Conservation (phyloP, 2,329 filamentous ascomycete genomes). For the Xylaria sp. region DNA sequence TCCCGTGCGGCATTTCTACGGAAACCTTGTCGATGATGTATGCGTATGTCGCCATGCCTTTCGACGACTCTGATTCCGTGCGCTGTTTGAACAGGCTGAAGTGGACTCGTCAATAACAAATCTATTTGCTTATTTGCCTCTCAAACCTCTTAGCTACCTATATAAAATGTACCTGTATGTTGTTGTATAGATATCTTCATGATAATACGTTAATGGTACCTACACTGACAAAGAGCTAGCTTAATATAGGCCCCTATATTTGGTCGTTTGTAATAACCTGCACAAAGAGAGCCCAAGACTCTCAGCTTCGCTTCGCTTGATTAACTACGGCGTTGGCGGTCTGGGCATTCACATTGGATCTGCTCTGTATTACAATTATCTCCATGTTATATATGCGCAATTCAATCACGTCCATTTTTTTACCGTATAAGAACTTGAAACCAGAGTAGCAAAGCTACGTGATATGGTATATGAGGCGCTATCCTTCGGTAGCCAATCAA, state of each 20-base stretch:
- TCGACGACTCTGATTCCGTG: background rate
- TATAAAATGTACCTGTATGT: too few relatives aligned
- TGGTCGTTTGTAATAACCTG: background rate
- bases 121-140: background rate
- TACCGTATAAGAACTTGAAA: too few relatives aligned
- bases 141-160: too few relatives aligned
- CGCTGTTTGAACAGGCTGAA: background rate
- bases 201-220: background rate
- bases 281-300: constrained; percentile 6
- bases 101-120: background rate
- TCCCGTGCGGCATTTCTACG: constrained; percentile 30
- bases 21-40: constrained; percentile 17
- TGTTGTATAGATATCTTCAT: too few relatives aligned
- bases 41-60: constrained; percentile 1
- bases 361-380: constrained; percentile 4
- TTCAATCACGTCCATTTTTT: background rate
- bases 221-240: background rate
- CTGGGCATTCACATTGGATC: background rate
- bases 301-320: constrained; percentile 12
- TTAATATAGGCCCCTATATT: background rate
- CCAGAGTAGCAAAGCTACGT: background rate
- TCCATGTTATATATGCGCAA: constrained; percentile 1
- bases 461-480: background rate
- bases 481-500: background rate
- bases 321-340: constrained; percentile 8